Evolutionary conservation across 208 protist genomes (phyloP).

Genomic region (Willaertia magna): DNA sequence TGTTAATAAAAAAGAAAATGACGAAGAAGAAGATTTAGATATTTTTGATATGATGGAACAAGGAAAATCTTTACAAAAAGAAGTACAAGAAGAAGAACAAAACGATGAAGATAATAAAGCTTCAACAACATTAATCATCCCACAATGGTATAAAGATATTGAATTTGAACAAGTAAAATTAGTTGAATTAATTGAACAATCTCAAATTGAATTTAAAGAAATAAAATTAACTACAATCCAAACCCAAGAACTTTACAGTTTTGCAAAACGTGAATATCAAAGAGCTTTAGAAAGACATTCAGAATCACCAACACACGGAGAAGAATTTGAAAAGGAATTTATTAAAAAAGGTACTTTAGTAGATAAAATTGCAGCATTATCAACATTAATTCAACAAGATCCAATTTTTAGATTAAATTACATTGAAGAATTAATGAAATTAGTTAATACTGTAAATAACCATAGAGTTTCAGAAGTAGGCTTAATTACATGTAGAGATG

Average conservation of each 20-base stretch:
- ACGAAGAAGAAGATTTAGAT: too few species aligned
- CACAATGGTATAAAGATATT: too few species aligned
- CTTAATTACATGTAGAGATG: background rate
- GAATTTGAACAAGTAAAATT: too few species aligned
- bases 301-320: background rate
- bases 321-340: background rate
- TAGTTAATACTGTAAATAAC: background rate
- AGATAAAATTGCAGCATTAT: background rate
- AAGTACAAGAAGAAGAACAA: too few species aligned
- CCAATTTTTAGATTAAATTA: background rate
- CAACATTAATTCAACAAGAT: background rate
- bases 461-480: background rate
- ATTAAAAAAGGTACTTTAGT: background rate
- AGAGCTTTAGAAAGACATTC: background rate
- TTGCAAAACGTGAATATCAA: background rate
- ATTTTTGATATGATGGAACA: too few species aligned
- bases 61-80: too few species aligned
- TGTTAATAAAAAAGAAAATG: too few species aligned
- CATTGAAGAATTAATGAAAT: background rate
- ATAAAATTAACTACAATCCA: background rate
- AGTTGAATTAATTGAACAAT: background rate
- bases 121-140: too few species aligned
- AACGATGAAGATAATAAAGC: too few species aligned
- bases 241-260: background rate
- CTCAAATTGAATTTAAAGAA: background rate